Evolutionary conservation across 768 basidiomycete species (phyloP).

Genomic region (Neoboletus brunneissimus): DNA sequence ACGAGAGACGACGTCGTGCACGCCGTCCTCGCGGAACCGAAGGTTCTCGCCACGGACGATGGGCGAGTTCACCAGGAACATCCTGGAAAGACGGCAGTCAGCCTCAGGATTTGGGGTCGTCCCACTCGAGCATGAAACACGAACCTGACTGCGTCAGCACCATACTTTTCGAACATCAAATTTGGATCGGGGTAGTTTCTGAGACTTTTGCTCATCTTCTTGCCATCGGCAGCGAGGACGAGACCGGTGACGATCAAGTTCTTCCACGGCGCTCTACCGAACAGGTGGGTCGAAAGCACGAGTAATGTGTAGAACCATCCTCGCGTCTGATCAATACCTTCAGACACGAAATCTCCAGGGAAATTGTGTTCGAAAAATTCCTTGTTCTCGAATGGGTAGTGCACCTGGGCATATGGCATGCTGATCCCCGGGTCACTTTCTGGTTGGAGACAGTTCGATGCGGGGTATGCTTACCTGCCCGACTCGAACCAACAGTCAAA

Average conservation of each 20-base stretch:
- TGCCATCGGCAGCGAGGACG: slow-evolving; percentile 93
- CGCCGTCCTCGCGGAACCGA: slow-evolving; percentile 96
- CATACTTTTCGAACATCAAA: slow-evolving; percentile 84
- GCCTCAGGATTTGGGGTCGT: neutral
- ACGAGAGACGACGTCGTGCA: slow-evolving; percentile 93
- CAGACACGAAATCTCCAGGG: slow-evolving; percentile 96
- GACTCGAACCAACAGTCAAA: slow-evolving; percentile 99
- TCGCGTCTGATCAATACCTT: slow-evolving; percentile 98
- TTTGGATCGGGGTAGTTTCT: slow-evolving; percentile 97
- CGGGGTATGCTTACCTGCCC: slow-evolving; percentile 63
- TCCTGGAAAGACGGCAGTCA: slow-evolving; percentile 44
- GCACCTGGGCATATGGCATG: slow-evolving; percentile 97
- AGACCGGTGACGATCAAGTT: slow-evolving; percentile 96
- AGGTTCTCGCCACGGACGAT: slow-evolving; percentile 97
- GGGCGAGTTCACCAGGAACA: slow-evolving; percentile 99
- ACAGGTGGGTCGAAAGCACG: slow-evolving; percentile 93
- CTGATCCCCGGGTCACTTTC: slow-evolving; percentile 38
- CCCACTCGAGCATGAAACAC: neutral
- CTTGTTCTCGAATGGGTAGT: slow-evolving; percentile 98
- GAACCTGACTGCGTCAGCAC: slow-evolving; percentile 92
- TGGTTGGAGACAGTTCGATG: neutral
- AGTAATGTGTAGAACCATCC: slow-evolving; percentile 99
- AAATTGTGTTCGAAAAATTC: slow-evolving; percentile 79
- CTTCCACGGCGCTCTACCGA: slow-evolving; percentile 94
- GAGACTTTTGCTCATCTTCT: slow-evolving; percentile 99